A percentile compares a stretch with the other conserved stretches of the same genome.
phyloP scores from a whole-genome alignment of 352 stramenopile genomes.

The Phytopythium delawarense region DNA sequence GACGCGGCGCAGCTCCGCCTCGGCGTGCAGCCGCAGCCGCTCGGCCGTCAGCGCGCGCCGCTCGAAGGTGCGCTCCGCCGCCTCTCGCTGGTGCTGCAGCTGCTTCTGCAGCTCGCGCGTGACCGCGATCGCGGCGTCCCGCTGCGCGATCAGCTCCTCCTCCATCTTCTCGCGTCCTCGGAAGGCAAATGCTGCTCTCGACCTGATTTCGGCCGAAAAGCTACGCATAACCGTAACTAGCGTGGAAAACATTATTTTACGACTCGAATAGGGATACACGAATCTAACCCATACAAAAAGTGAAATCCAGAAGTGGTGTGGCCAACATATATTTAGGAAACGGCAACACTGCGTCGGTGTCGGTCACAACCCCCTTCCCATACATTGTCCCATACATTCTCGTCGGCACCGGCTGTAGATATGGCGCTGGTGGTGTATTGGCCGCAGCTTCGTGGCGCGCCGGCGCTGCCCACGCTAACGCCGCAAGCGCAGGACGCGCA shows the following conservation, averaged over 20 bases:
- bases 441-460: slow-evolving; percentile 26
- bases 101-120: slow-evolving; percentile 71
- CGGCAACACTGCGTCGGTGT: neutral
- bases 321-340: neutral
- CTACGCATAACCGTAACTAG: neutral
- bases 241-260: neutral
- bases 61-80: slow-evolving; percentile 54
- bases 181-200: neutral
- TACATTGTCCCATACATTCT: too few relatives aligned
- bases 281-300: neutral
- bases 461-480: neutral
- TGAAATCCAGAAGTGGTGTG: neutral
- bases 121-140: slow-evolving; percentile 69
- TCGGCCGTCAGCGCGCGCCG: slow-evolving; percentile 66
- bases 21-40: slow-evolving; percentile 56
- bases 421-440: slow-evolving; percentile 37
- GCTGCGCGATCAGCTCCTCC: slow-evolving; percentile 68
- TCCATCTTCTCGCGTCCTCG: slow-evolving; percentile 31
- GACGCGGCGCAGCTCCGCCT: slow-evolving; percentile 44
- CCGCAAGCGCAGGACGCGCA: too few relatives aligned
- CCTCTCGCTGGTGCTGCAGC: slow-evolving; percentile 41
- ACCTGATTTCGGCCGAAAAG: neutral
- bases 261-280: neutral
- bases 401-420: neutral
- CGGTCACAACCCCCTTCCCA: neutral